These are phyloP conservation scores for Colletotrichum navitas DNA, from an alignment of 2,329 filamentous ascomycete genomes.

Conservation along the genomic window DNA sequence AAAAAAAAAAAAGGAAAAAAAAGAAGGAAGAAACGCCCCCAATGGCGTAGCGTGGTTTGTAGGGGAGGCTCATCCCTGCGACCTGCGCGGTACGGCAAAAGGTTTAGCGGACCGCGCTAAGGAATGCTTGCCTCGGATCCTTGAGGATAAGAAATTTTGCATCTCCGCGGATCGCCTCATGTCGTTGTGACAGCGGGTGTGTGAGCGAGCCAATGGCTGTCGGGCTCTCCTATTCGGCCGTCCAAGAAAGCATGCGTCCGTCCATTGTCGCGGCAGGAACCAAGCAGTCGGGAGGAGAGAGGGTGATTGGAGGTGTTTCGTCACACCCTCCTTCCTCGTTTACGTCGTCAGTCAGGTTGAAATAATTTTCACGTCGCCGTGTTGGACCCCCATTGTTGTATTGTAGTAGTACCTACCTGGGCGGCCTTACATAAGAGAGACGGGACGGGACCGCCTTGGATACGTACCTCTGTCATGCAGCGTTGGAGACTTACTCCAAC, in stretches of 20 bases:
- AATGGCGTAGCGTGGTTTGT: slow-evolving; percentile 27
- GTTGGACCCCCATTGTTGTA: too few relatives aligned
- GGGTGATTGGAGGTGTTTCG: slow-evolving; percentile 36
- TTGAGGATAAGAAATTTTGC: slow-evolving; percentile 32
- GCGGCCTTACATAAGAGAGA: too few relatives aligned
- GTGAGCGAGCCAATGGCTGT: background rate
- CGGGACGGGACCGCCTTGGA: too few relatives aligned
- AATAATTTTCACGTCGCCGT: slow-evolving; percentile 23
- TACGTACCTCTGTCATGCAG: slow-evolving; percentile 19
- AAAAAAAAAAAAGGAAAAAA: background rate
- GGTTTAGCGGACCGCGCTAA: slow-evolving; percentile 36
- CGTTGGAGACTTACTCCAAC: slow-evolving; percentile 31
- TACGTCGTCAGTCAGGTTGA: slow-evolving; percentile 26
- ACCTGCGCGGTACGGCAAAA: slow-evolving; percentile 31
- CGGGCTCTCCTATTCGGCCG: slow-evolving; percentile 6
- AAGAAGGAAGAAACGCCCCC: background rate
- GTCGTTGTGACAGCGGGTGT: slow-evolving; percentile 9
- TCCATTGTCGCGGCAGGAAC: slow-evolving; percentile 34
- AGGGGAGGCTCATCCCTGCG: slow-evolving; percentile 27
- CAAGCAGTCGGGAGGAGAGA: slow-evolving; percentile 27
- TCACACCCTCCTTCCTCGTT: slow-evolving; percentile 20
- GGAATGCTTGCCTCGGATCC: slow-evolving; percentile 39
- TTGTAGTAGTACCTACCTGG: too few relatives aligned
- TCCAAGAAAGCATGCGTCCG: slow-evolving; percentile 22
- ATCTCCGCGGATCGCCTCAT: slow-evolving; percentile 34